phyloP scores from a whole-genome alignment of 129 eudicot species.

The Pittosporum tobira region DNA sequence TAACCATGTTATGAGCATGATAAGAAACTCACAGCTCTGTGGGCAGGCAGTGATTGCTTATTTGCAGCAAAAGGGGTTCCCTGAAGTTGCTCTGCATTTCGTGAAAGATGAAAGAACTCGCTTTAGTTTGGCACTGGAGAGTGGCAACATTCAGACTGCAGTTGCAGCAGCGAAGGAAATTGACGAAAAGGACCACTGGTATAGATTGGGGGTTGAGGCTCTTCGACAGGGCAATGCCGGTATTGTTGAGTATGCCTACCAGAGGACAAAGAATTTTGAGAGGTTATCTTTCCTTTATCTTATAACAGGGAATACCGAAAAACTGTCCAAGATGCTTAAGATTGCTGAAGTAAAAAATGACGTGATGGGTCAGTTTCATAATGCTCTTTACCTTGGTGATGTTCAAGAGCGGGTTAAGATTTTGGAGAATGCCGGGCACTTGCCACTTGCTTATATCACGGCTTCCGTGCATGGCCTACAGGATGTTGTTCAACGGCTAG shows the following conservation, averaged over 20 bases:
- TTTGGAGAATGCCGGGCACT: constrained; percentile 18
- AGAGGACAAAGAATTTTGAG: constrained; percentile 18
- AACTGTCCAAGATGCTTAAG: constrained; percentile 16
- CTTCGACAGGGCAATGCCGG: constrained; percentile 24
- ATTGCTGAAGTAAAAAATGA: constrained; percentile 17
- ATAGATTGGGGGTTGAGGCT: constrained; percentile 17
- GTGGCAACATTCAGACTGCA: constrained; percentile 20
- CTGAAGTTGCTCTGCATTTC: constrained; percentile 20
- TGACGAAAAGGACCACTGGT: constrained; percentile 20
- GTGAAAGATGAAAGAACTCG: constrained; percentile 21
- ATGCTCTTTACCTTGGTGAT: constrained; percentile 17
- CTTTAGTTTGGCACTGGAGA: constrained; percentile 16
- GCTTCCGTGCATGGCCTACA: constrained; percentile 16
- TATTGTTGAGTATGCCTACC: constrained; percentile 17
- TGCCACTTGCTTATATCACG: constrained; percentile 18
- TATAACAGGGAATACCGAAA: constrained; percentile 14
- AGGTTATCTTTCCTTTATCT: constrained; percentile 21
- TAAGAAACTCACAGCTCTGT: constrained; percentile 14
- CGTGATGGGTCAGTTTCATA: constrained; percentile 21
- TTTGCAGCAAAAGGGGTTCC: constrained; percentile 19
- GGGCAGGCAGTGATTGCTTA: constrained; percentile 20
- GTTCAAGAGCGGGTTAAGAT: constrained; percentile 17
- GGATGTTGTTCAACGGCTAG: constrained; percentile 11
- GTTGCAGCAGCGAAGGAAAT: constrained; percentile 20
- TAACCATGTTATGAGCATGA: constrained; percentile 21